A percentile compares a stretch with the other conserved stretches of the same genome.
phyloP scores from a whole-genome alignment of 129 eudicot genomes.

The Tanacetum coccineum region DNA sequence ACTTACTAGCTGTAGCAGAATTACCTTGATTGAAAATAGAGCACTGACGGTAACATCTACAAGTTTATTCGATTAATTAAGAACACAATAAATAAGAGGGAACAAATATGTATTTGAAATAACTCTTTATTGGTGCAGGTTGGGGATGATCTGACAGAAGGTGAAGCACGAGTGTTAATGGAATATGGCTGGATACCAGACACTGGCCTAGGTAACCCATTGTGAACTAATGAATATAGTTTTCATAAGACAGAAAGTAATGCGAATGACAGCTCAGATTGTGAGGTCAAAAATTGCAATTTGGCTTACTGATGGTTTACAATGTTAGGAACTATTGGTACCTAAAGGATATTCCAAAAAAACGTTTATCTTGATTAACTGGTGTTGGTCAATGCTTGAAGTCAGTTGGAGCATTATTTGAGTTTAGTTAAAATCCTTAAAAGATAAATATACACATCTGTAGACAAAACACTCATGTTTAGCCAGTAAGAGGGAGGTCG shows the following conservation, averaged over 20 bases:
- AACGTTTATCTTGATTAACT: too few species aligned
- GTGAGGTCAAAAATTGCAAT: conserved; percentile 90
- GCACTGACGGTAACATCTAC: conserved; percentile 51
- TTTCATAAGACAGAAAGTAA: conserved; percentile 76
- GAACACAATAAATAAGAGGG: neutral
- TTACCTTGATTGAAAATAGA: conserved; percentile 68
- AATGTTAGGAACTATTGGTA: conserved; percentile 76
- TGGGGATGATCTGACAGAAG: conserved; percentile 74
- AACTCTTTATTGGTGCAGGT: conserved; percentile 33
- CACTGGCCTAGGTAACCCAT: conserved; percentile 81
- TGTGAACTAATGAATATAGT: conserved; percentile 88
- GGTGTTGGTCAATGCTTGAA: conserved; percentile 22
- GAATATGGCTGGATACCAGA: conserved; percentile 87
- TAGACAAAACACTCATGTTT: neutral
- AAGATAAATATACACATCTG: too few species aligned
- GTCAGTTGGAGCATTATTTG: conserved; percentile 57
- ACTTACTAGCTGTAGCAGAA: conserved; percentile 78
- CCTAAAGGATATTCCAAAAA: conserved; percentile 42
- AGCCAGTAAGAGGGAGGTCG: neutral
- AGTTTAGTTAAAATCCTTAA: conserved; percentile 24
- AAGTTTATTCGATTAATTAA: neutral
- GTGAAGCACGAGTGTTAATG: conserved; percentile 78
- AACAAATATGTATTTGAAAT: neutral
- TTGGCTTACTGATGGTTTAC: conserved; percentile 71
- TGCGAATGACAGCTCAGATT: conserved; percentile 68